Conservation (phyloP, 2,329 filamentous ascomycete genomes). For the Penicillium fuscoglaucum region DNA sequence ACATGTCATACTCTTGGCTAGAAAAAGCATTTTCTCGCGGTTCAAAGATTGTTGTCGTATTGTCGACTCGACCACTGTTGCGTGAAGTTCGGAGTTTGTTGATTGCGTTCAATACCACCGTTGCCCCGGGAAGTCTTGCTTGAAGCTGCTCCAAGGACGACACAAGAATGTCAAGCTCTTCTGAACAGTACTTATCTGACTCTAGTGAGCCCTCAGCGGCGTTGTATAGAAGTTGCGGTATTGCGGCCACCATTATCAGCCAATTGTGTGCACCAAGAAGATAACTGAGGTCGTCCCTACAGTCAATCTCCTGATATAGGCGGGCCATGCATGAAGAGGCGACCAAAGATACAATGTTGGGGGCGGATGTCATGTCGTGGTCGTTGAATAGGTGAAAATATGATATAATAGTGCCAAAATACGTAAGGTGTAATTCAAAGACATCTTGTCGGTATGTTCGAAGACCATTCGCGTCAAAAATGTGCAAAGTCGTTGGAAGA, state of each 20-base stretch:
- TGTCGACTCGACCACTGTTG: neutral
- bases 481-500: neutral
- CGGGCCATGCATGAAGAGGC: neutral
- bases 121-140: constrained; percentile 2
- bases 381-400: neutral
- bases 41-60: neutral
- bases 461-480: neutral
- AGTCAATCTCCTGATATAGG: neutral
- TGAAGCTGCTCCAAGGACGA: neutral
- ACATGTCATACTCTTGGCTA: neutral
- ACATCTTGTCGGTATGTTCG: neutral
- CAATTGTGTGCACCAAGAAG: neutral
- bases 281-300: neutral
- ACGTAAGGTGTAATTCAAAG: neutral
- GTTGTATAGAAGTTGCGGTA: neutral
- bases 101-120: constrained; percentile 4
- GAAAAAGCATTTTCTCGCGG: neutral
- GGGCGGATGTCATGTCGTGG: neutral
- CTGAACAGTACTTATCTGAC: neutral
- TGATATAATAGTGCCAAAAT: neutral
- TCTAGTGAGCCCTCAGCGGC: neutral
- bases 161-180: neutral
- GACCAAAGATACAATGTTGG: neutral
- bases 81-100: constrained; percentile 3
- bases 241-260: neutral